Conservation (phyloP, 352 stramenopile genomes). For the Pythium sukuiense region DNA sequence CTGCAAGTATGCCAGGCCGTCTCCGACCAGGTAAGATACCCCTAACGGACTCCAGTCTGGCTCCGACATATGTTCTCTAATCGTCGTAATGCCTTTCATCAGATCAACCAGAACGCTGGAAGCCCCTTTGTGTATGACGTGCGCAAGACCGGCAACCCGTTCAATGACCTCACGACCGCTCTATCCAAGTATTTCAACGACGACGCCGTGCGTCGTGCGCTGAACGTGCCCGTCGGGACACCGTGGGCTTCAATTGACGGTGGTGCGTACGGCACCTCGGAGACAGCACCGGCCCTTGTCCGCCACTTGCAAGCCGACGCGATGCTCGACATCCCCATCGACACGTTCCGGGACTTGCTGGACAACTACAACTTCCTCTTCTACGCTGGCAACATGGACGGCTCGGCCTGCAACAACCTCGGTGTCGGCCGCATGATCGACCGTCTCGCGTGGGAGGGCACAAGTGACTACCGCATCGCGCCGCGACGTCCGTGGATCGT, state of each 20-base stretch:
- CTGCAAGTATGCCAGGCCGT: slow-evolving; percentile 69
- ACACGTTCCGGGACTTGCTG: slow-evolving; percentile 72
- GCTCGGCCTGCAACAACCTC: slow-evolving; percentile 79
- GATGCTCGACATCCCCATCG: slow-evolving; percentile 78
- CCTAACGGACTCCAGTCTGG: no score
- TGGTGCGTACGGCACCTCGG: slow-evolving; percentile 51
- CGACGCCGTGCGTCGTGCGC: slow-evolving; percentile 72
- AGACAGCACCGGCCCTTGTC: slow-evolving; percentile 51
- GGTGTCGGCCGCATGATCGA: slow-evolving; percentile 78
- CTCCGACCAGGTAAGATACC: slow-evolving; percentile 41
- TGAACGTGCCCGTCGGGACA: slow-evolving; percentile 78
- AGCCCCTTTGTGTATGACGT: slow-evolving; percentile 88
- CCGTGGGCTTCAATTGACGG: slow-evolving; percentile 72
- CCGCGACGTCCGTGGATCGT: slow-evolving; percentile 61
- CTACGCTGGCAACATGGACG: slow-evolving; percentile 85
- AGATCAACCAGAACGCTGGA: slow-evolving; percentile 77
- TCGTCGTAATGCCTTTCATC: not conserved
- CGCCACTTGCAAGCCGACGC: slow-evolving; percentile 74
- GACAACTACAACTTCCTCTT: slow-evolving; percentile 87
- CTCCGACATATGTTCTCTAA: no score
- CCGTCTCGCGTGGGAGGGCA: slow-evolving; percentile 70
- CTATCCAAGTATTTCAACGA: slow-evolving; percentile 86
- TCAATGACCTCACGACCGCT: slow-evolving; percentile 45
- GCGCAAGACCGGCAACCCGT: slow-evolving; percentile 56
- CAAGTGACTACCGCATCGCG: slow-evolving; percentile 61